These are phyloP conservation scores for Exophiala spinifera DNA, from an alignment of 2,329 filamentous ascomycete genomes.

Conservation along the genomic window DNA sequence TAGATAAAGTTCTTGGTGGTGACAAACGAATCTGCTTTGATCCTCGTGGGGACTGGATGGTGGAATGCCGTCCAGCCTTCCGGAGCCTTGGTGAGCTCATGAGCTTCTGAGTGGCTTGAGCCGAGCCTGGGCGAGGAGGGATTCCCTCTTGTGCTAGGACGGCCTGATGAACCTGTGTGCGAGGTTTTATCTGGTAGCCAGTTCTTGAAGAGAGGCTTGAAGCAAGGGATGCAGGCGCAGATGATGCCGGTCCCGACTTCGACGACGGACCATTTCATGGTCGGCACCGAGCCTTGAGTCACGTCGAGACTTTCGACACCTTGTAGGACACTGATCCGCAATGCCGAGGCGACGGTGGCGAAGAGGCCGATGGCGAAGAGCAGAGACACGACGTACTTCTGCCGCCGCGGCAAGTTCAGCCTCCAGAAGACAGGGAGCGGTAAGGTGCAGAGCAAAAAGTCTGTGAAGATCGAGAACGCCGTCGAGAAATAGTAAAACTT, in stretches of 20 bases:
- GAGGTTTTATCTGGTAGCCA: constrained; percentile 37
- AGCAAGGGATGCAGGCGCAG: constrained; percentile 43
- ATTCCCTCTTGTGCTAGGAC: constrained; percentile 1
- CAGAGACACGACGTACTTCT: constrained; percentile 47
- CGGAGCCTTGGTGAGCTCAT: constrained; percentile 20
- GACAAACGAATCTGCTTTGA: constrained; percentile 13
- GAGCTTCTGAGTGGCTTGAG: constrained; percentile 15
- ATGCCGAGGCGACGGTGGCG: constrained; percentile 47
- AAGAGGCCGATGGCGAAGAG: constrained; percentile 54
- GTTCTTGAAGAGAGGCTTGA: constrained; percentile 43
- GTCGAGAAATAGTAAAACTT: constrained; percentile 54
- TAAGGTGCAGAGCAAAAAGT: constrained; percentile 54
- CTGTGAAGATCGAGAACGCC: constrained; percentile 59
- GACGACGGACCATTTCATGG: constrained; percentile 49
- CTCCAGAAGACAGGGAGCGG: constrained; percentile 49
- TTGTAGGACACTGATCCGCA: constrained; percentile 47
- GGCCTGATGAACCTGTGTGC: constrained; percentile 12
- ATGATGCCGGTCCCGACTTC: constrained; percentile 45
- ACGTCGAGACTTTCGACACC: constrained; percentile 36
- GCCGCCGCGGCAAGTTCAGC: constrained; percentile 47
- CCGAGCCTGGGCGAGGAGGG: constrained; percentile 8
- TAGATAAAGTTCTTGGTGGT: constrained; percentile 23
- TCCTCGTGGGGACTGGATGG: constrained; percentile 6
- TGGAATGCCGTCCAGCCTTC: constrained; percentile 20
- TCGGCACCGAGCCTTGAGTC: constrained; percentile 39